Percentiles rank a stretch among this genome's conserved stretches.
phyloP scores from a whole-genome alignment of 495 filamentous ascomycete species.

The Poronia punctata region DNA sequence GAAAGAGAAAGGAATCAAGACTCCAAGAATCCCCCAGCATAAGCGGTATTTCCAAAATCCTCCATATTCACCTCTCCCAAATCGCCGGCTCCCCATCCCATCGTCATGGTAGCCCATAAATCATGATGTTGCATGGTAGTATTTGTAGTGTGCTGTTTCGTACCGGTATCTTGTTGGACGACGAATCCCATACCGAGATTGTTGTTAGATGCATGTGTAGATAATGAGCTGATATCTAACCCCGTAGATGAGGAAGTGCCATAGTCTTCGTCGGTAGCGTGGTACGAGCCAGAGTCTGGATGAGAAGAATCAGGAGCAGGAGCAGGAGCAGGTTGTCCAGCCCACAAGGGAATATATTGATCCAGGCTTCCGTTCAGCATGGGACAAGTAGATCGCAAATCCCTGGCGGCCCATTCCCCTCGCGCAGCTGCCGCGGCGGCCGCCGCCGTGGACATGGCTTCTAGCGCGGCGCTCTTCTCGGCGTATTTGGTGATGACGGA shows the following conservation, averaged over 20 bases:
- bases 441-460: conserved; percentile 10
- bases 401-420: background rate
- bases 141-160: no score
- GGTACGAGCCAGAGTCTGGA: no score
- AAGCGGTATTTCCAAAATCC: conserved; percentile 1
- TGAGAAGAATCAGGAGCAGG: no score
- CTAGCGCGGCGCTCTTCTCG: conserved; percentile 28
- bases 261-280: no score
- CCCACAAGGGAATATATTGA: conserved; percentile 33
- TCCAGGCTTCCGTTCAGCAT: conserved; percentile 43
- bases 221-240: no score
- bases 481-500: conserved; percentile 33
- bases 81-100: conserved; percentile 23
- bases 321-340: no score
- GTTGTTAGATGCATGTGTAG: no score
- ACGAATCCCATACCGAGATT: background rate
- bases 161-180: no score
- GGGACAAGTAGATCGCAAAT: conserved; percentile 24
- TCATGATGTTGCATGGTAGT: no score
- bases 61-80: conserved; percentile 9
- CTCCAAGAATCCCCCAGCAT: no score
- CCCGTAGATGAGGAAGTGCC: no score
- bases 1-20: no score
- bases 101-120: conserved; percentile 31
- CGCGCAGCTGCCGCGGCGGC: background rate